Conservation (phyloP, 2,329 filamentous ascomycete species). For the Malbranchea zuffiana region DNA sequence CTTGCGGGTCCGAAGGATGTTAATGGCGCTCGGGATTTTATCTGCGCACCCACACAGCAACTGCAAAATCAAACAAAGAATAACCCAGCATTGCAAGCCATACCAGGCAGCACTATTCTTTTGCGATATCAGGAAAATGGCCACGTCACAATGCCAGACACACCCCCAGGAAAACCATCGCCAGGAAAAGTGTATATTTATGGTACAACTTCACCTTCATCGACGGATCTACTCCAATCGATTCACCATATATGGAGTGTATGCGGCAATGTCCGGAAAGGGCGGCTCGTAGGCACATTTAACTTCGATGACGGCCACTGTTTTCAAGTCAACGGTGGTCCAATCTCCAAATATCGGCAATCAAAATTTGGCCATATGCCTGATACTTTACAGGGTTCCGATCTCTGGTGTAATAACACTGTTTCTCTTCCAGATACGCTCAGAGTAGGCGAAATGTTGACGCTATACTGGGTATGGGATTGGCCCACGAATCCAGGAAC, state of each 20-base stretch:
- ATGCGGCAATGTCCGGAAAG: background rate
- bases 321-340: background rate
- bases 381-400: background rate
- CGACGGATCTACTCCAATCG: background rate
- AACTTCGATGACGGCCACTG: background rate
- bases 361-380: background rate
- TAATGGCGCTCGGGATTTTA: background rate
- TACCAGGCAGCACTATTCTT: background rate
- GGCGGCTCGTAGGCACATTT: background rate
- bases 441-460: background rate
- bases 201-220: background rate
- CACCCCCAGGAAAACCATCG: background rate
- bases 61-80: background rate
- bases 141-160: background rate
- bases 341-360: background rate
- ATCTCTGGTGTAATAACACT: background rate
- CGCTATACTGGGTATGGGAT: background rate
- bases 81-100: background rate
- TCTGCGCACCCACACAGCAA: background rate
- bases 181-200: background rate
- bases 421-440: background rate
- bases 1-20: constrained; percentile 34
- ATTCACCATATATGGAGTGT: background rate
- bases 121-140: background rate
- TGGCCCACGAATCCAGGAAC: background rate